Base-by-base conservation (phyloP, 2,329 filamentous ascomycete genomes). In the Amauroascus niger region DNA sequence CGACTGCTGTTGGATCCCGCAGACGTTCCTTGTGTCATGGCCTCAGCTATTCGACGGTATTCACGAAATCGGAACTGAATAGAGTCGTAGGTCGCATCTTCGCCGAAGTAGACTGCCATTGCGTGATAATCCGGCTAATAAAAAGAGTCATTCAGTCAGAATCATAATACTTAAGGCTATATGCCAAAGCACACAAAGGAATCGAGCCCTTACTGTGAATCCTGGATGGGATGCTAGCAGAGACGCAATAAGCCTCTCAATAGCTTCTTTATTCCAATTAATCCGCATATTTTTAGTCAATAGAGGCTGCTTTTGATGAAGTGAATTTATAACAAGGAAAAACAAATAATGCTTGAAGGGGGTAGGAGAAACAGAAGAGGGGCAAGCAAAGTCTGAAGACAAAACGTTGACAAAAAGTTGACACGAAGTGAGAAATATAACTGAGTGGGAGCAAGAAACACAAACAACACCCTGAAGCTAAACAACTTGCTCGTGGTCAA, bases 1-100 rank as follows among this genome's bases (percentile, higher is more conserved):
- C 41, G 7, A 24, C 56, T 59, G 4, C 54, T 37, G 20, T 37
- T 59, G 40, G 58, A 40, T 46, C 56, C 46, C 52, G 48, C 20
- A 5, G 35, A 1, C 13, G n/a, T n/a, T n/a, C n/a, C n/a, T n/a
- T n/a, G n/a, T n/a, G 64, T 63, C 13, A 76, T 64, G 0, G 58
- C 57, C 0, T 64, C 61, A 0, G 75, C 73, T 1, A 64, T 47
- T 46, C 70, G 69, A 46, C 75, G 76, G 55, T 70, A 71, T 44
- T 66, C 68, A 41, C 74, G 71, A 33, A 79, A 70, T 2, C 68
- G 69, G 41, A 68, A 67, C 56, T 78, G 71, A 22, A 79, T 69
- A 0, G 75, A 65, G 55, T 77, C 67, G 63, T 76, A 76, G 0
- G 72, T 77, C 0, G 73, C 72, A 0, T 69, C 71, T 6, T 67